These are phyloP conservation scores for Ganoderma sinense DNA, from an alignment of 1,284 basidiomycete genomes.

Conservation along the genomic window DNA sequence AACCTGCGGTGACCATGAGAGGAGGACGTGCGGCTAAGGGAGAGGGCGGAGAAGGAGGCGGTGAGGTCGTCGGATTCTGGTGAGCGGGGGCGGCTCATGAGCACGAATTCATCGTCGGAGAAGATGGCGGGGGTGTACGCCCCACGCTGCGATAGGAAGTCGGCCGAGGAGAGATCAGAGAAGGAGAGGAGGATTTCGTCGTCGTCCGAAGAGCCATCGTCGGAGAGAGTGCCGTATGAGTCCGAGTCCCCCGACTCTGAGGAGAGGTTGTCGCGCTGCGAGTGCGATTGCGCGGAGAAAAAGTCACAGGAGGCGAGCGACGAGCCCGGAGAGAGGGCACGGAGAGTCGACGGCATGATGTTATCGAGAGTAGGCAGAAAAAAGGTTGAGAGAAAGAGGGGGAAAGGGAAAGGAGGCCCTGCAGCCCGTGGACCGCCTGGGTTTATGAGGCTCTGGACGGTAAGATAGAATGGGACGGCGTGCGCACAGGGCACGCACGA, in stretches of 20 bases:
- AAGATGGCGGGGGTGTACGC: conserved; percentile 35
- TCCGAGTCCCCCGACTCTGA: conserved; percentile 36
- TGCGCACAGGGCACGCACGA: conserved; percentile 20
- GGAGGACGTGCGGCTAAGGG: conserved; percentile 23
- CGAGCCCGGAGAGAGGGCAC: conserved; percentile 36
- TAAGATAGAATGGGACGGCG: conserved; percentile 24
- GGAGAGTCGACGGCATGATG: conserved; percentile 28
- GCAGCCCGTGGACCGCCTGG: conserved; percentile 11
- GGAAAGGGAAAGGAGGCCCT: conserved; percentile 13
- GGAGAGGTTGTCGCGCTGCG: conserved; percentile 23
- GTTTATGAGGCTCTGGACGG: conserved; percentile 22
- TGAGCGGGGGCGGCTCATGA: conserved; percentile 36
- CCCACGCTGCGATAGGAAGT: conserved; percentile 29
- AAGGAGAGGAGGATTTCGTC: conserved; percentile 65
- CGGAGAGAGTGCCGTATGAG: conserved; percentile 35
- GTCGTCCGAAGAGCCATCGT: conserved; percentile 41
- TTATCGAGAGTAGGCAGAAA: conserved; percentile 15
- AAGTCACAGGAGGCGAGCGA: conserved; percentile 40
- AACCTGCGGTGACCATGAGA: conserved; percentile 6
- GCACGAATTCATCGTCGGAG: conserved; percentile 42
- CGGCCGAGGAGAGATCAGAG: conserved; percentile 31
- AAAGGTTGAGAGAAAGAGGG: conserved; percentile 17
- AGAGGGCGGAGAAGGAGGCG: conserved; percentile 35
- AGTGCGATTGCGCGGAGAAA: conserved; percentile 35
- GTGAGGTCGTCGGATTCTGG: conserved; percentile 30